These are phyloP conservation scores for Apophysomyces trapeziformis DNA, from an alignment of 371 early-diverging fungal species.

Conservation along the genomic window DNA sequence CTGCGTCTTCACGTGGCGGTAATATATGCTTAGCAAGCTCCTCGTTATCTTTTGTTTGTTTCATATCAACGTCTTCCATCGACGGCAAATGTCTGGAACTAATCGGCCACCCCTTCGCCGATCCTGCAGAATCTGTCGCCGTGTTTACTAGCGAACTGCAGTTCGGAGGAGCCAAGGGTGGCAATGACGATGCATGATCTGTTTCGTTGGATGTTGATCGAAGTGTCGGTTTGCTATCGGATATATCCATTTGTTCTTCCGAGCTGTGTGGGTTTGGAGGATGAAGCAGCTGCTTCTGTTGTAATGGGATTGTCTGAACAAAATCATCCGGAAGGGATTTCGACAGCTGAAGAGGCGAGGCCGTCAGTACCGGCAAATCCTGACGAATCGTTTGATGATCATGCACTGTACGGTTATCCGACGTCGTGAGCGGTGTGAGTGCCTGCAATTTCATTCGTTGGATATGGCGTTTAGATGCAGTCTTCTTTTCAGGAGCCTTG, in stretches of 20 bases:
- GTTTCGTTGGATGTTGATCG: neutral
- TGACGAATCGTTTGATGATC: neutral
- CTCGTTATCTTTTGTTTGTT: neutral
- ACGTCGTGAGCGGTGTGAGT: constrained; percentile 6
- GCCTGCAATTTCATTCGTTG: constrained; percentile 7
- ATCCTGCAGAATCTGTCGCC: neutral
- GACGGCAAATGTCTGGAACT: neutral
- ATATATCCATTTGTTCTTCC: neutral
- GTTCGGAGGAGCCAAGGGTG: neutral
- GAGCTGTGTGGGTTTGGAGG: neutral
- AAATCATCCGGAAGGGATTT: constrained; percentile 6
- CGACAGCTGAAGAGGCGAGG: neutral
- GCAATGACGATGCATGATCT: neutral
- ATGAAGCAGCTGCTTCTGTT: neutral
- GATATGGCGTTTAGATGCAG: neutral
- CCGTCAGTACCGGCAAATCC: neutral
- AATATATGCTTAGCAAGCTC: constrained; percentile 11
- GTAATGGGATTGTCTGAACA: neutral
- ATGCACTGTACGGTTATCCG: constrained; percentile 1
- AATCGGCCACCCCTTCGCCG: neutral
- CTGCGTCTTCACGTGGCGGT: constrained; percentile 15
- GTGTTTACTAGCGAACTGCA: neutral
- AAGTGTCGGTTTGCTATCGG: neutral
- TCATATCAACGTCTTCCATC: neutral
- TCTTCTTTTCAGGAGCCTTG: neutral